A percentile compares a stretch with the other conserved stretches of the same genome.
These are phyloP conservation scores for Naumovozyma baii DNA, from an alignment of 805 yeast genomes.

Conservation along the genomic window DNA sequence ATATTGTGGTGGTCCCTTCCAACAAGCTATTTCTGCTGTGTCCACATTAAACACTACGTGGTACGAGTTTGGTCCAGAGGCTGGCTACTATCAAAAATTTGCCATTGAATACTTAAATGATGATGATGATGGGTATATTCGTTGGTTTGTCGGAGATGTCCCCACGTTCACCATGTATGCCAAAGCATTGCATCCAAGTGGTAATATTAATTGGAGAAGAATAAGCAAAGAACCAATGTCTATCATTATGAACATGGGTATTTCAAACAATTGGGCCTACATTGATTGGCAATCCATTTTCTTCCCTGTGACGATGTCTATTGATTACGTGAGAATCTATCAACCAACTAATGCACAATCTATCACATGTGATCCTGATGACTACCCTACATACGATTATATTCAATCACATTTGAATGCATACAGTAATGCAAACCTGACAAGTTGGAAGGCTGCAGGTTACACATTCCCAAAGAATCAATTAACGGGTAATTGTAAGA, in stretches of 20 bases:
- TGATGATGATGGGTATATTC: constrained; percentile 56
- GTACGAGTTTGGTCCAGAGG: constrained; percentile 57
- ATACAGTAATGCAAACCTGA: constrained; percentile 55
- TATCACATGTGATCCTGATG: constrained; percentile 75
- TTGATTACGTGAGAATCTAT: constrained; percentile 79
- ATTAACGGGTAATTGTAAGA: constrained; percentile 40
- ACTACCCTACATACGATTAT: constrained; percentile 74
- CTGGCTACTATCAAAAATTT: constrained; percentile 51
- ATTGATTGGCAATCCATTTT: constrained; percentile 73
- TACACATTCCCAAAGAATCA: constrained; percentile 54
- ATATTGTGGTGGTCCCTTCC: constrained; percentile 84
- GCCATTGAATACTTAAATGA: constrained; percentile 72
- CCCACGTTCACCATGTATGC: constrained; percentile 68
- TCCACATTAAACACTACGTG: constrained; percentile 68
- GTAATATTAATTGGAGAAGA: constrained; percentile 73
- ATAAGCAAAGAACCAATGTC: constrained; percentile 88
- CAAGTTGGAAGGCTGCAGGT: constrained; percentile 69
- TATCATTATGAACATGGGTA: constrained; percentile 71
- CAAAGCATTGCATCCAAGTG: constrained; percentile 72
- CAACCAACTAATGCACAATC: constrained; percentile 59
- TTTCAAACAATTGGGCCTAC: constrained; percentile 83
- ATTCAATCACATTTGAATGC: constrained; percentile 60
- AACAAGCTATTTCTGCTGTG: constrained; percentile 78
- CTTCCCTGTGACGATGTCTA: constrained; percentile 64
- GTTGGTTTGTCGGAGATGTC: constrained; percentile 74